Evolutionary conservation across 225 moss, liverwort and hornwort species (phyloP).

Genomic region (Pseudisothecium myosuroides): DNA sequence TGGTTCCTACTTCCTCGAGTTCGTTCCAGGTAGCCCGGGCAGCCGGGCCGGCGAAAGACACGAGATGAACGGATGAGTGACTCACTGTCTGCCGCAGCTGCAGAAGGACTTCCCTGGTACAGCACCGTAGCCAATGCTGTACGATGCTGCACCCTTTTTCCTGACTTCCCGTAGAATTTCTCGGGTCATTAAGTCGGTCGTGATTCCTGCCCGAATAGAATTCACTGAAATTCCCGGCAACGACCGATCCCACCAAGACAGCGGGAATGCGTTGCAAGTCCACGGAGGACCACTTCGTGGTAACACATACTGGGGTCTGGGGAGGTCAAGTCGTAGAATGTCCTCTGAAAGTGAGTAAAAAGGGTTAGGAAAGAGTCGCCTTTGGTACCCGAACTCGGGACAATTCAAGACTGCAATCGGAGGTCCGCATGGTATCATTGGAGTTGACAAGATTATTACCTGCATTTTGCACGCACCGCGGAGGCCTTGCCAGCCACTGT

Average conservation of each 20-base stretch:
- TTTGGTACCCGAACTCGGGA: not conserved
- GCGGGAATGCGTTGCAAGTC: not conserved
- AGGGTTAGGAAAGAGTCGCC: not conserved
- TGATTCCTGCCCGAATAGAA: not conserved
- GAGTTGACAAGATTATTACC: not conserved
- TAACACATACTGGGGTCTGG: too few relatives aligned
- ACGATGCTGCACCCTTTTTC: not conserved
- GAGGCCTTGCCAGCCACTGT: not conserved
- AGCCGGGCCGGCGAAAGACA: not conserved
- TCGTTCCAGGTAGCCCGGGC: not conserved
- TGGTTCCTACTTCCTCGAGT: not conserved
- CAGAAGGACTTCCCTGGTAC: conserved; percentile 6
- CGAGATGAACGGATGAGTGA: not conserved
- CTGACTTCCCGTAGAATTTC: not conserved
- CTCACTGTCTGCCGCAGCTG: not conserved
- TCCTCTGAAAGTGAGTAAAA: not conserved
- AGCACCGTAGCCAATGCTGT: not conserved
- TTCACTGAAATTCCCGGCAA: not conserved
- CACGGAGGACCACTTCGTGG: not conserved
- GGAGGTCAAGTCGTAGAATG: not conserved
- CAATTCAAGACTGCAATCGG: not conserved
- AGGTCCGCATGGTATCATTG: not conserved
- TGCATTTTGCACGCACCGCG: not conserved
- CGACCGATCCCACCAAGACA: not conserved
- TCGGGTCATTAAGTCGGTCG: too few relatives aligned